Evolutionary conservation across 1,139 yeast genomes (phyloP).

Genomic region (Sugiyamaella sp.): DNA sequence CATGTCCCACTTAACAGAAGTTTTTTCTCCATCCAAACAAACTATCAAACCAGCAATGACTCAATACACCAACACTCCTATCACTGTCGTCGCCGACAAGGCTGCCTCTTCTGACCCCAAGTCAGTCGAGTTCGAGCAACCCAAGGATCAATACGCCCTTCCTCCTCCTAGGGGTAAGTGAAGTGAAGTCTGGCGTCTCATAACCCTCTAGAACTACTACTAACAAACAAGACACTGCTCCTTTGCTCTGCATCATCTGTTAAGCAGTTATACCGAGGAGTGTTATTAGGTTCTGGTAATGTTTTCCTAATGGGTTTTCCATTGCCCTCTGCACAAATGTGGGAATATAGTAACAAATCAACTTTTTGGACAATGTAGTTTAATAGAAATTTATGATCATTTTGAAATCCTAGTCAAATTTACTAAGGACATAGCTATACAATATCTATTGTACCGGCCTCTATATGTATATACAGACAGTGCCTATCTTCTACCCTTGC

Average conservation of each 20-base stretch:
- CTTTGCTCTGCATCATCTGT: conserved; percentile 17
- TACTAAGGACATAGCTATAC: not conserved
- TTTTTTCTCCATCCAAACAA: conserved; percentile 2
- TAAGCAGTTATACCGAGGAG: not conserved
- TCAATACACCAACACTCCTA: conserved; percentile 18
- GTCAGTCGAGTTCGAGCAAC: conserved; percentile 26
- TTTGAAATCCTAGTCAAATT: not conserved
- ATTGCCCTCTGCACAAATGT: conserved; percentile 10
- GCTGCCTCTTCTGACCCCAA: conserved; percentile 18
- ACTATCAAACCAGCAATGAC: conserved; percentile 21
- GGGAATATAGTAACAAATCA: not conserved
- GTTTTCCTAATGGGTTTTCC: conserved; percentile 11
- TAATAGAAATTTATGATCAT: not conserved
- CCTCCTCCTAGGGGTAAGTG: conserved; percentile 24
- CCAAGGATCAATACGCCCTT: conserved; percentile 25
- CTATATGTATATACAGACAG: not conserved
- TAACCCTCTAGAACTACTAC: not conserved
- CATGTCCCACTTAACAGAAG: not conserved
- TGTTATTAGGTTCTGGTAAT: conserved; percentile 7
- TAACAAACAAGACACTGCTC: conserved; percentile 14
- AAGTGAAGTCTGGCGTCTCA: not conserved
- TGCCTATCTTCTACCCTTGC: conserved; percentile 31
- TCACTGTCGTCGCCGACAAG: conserved; percentile 19
- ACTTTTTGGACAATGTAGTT: not conserved
- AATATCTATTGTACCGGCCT: not conserved